Evolutionary conservation across 1,284 basidiomycete species (phyloP).

Genomic region (Malassezia globosa): DNA sequence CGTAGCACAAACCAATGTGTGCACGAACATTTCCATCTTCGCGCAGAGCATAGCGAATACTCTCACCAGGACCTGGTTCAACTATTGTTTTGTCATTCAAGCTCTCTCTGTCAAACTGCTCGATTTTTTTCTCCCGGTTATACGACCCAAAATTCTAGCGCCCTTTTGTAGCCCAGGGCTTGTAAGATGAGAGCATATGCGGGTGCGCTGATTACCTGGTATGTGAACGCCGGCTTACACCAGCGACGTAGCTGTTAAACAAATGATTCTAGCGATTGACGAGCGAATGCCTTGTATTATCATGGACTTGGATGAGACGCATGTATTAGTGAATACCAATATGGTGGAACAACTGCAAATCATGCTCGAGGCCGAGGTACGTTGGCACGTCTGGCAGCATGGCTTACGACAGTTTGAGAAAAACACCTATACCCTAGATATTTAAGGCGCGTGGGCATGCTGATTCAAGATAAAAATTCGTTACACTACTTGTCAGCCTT

Average conservation of each 20-base stretch:
- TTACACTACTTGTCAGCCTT: background rate
- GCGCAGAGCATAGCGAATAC: too few species aligned
- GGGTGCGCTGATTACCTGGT: constrained; percentile 13
- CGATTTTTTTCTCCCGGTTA: too few species aligned
- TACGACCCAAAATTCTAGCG: background rate
- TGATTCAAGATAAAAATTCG: background rate
- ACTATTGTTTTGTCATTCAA: too few species aligned
- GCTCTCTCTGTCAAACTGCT: too few species aligned
- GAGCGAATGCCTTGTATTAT: constrained; percentile 62
- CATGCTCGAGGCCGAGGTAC: constrained; percentile 65
- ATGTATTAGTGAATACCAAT: constrained; percentile 69
- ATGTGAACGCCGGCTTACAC: background rate
- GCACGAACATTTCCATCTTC: too few species aligned
- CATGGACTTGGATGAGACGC: constrained; percentile 72
- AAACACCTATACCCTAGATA: constrained; percentile 37
- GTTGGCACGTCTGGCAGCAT: constrained; percentile 32
- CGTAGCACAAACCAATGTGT: too few species aligned
- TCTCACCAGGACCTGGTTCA: too few species aligned
- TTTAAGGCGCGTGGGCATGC: too few species aligned
- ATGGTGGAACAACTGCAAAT: constrained; percentile 62
- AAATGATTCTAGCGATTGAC: constrained; percentile 71
- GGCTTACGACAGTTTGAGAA: constrained; percentile 31
- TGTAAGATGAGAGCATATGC: constrained; percentile 19
- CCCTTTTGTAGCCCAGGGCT: too few species aligned
- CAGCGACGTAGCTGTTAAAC: constrained; percentile 79